Conservation (phyloP, 768 basidiomycete genomes). For the Crucibulum laeve region DNA sequence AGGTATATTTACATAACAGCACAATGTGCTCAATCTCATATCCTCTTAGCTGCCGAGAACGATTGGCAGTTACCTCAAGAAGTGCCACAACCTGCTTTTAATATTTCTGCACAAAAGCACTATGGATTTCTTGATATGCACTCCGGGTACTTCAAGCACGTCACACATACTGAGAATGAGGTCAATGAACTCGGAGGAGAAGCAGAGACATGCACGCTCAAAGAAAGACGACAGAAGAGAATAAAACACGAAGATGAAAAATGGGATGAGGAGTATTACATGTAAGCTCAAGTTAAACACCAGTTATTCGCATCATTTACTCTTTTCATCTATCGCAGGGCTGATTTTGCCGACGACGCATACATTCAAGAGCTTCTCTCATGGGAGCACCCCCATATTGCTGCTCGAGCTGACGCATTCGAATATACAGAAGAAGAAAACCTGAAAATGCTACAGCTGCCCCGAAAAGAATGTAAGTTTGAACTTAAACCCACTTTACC, state of each 20-base stretch:
- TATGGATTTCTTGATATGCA: slow-evolving; percentile 81
- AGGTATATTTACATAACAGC: slow-evolving; percentile 32
- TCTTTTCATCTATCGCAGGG: slow-evolving; percentile 41
- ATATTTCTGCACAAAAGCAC: slow-evolving; percentile 36
- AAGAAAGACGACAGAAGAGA: slow-evolving; percentile 51
- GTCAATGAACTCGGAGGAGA: slow-evolving; percentile 72
- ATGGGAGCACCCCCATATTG: slow-evolving; percentile 59
- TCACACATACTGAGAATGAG: slow-evolving; percentile 73
- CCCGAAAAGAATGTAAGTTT: slow-evolving; percentile 49
- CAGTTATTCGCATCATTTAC: slow-evolving; percentile 2
- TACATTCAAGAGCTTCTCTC: slow-evolving; percentile 65
- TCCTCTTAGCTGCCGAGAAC: slow-evolving; percentile 60
- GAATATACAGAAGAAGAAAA: slow-evolving; percentile 74
- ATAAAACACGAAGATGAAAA: slow-evolving; percentile 66
- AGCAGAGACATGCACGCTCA: slow-evolving; percentile 49
- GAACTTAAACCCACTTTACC: background rate
- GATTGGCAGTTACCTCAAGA: slow-evolving; percentile 78
- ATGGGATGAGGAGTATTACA: slow-evolving; percentile 83
- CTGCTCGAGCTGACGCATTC: slow-evolving; percentile 24
- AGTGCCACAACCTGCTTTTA: slow-evolving; percentile 38
- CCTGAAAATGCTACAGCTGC: slow-evolving; percentile 53
- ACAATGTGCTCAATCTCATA: background rate
- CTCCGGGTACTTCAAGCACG: slow-evolving; percentile 72
- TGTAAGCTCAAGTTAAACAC: slow-evolving; percentile 38
- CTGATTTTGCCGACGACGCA: slow-evolving; percentile 75